Percentiles rank a stretch among this genome's conserved stretches.
Evolutionary conservation across 176 grass and related monocot genomes (phyloP).

Genomic region (Musa troglodytarum): DNA sequence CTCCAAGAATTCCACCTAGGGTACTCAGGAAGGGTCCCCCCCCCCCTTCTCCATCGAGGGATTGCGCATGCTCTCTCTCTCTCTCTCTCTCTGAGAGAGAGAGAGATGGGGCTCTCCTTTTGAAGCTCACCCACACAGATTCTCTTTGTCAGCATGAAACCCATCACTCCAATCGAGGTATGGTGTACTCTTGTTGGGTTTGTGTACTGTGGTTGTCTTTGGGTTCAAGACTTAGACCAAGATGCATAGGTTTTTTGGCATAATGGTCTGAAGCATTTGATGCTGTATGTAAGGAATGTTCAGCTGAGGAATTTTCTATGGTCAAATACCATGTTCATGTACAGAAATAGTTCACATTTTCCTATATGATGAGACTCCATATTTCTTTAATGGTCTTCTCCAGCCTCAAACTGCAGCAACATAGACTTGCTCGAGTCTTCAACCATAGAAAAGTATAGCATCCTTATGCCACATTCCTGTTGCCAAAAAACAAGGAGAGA

Average conservation of each 20-base stretch:
- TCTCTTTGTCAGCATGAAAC: constrained; percentile 25
- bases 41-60: not conserved
- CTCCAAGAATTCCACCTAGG: not conserved
- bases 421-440: too few relatives aligned
- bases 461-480: too few relatives aligned
- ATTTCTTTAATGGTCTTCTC: too few relatives aligned
- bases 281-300: not conserved
- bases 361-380: too few relatives aligned
- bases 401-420: too few relatives aligned
- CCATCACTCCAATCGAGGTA: constrained; percentile 16
- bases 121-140: constrained; percentile 23
- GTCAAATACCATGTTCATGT: not conserved
- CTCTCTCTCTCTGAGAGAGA: not conserved
- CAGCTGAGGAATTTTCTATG: not conserved
- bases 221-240: constrained; percentile 15
- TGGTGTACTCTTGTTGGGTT: not conserved
- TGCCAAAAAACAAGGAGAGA: too few relatives aligned
- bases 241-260: not conserved
- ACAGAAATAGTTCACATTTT: not conserved
- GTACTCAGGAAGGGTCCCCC: too few relatives aligned
- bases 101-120: constrained; percentile 13
- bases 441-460: too few relatives aligned
- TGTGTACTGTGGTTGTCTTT: not conserved
- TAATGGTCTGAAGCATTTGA: not conserved
- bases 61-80: not conserved